phyloP scores from a whole-genome alignment of 2,329 filamentous ascomycete species.

The Berkeleyomyces basicola region DNA sequence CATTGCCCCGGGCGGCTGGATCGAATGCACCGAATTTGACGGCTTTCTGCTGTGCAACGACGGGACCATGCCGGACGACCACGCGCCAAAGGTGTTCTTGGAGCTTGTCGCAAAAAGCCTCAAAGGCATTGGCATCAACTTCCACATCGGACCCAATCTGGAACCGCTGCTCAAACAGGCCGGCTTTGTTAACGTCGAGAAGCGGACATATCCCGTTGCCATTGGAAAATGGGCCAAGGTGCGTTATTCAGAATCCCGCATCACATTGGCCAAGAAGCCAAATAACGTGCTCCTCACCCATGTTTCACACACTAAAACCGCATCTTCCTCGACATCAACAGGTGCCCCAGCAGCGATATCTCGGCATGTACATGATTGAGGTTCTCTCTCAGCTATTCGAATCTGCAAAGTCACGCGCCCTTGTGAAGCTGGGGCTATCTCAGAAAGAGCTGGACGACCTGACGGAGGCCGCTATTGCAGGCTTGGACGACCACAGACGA shows the following conservation, averaged over 20 bases:
- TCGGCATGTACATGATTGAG: conserved; percentile 29
- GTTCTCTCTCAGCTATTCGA: conserved; percentile 26
- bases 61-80: conserved; percentile 26
- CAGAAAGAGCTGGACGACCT: conserved; percentile 15
- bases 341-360: conserved; percentile 20
- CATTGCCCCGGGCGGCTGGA: conserved; percentile 28
- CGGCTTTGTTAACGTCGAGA: conserved; percentile 29
- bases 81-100: conserved; percentile 23
- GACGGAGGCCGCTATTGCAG: conserved; percentile 21
- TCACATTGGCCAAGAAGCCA: too few relatives aligned
- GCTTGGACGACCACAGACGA: conserved; percentile 21
- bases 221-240: conserved; percentile 30
- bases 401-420: conserved; percentile 25
- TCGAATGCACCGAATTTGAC: conserved; percentile 33
- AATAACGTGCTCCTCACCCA: background rate
- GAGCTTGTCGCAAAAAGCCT: conserved; percentile 21
- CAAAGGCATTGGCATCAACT: conserved; percentile 24
- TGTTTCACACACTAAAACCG: background rate
- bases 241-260: conserved; percentile 14
- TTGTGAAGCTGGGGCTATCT: conserved; percentile 23
- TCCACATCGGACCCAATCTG: conserved; percentile 22
- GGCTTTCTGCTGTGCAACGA: conserved; percentile 28
- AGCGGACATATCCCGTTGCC: conserved; percentile 25
- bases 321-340: background rate
- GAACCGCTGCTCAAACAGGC: conserved; percentile 22